These are phyloP conservation scores for Emmonsiellopsis sp. DNA, from an alignment of 2,329 filamentous ascomycete species.

Conservation along the genomic window DNA sequence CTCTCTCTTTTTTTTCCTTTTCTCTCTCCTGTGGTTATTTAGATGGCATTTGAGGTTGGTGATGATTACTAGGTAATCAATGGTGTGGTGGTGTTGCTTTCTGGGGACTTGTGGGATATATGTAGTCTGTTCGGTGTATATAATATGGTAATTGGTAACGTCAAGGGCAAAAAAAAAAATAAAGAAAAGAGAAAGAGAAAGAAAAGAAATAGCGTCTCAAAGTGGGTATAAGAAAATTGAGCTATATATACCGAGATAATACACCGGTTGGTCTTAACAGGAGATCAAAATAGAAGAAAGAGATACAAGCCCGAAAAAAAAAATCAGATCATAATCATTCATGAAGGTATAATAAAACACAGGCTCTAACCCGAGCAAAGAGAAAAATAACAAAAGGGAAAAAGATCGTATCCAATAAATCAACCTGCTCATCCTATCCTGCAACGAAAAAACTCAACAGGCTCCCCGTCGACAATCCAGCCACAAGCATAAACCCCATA, in stretches of 20 bases:
- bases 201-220: no score
- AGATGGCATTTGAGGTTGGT: background rate
- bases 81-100: no score
- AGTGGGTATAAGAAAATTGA: no score
- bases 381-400: background rate
- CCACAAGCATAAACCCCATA: constrained; percentile 85
- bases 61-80: background rate
- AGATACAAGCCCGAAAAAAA: no score
- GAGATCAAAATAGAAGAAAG: no score
- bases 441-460: constrained; percentile 73
- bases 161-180: background rate
- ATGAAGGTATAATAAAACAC: background rate
- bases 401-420: background rate
- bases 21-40: background rate
- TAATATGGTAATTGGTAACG: background rate
- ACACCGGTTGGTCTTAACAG: no score
- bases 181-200: no score
- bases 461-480: constrained; percentile 75
- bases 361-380: background rate
- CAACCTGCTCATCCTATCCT: background rate
- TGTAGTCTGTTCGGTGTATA: background rate
- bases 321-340: background rate
- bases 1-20: background rate
- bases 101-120: no score
- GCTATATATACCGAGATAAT: no score